Evolutionary conservation across 2,329 filamentous ascomycete genomes (phyloP).

Genomic region (Fonsecaea nubica): DNA sequence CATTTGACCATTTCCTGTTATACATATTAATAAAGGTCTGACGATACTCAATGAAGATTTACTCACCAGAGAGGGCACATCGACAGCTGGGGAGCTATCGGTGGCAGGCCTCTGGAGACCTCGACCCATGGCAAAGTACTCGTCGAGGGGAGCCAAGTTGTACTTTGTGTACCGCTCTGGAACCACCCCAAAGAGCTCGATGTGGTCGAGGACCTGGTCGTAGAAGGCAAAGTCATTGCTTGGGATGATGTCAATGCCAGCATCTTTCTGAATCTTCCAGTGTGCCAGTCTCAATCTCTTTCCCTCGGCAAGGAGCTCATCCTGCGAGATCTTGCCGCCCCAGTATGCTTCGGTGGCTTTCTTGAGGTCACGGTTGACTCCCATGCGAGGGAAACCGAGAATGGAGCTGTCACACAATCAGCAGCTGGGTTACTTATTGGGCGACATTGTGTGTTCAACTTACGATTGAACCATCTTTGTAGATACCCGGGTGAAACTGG

Average conservation of each 20-base stretch:
- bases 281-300: slow-evolving; percentile 96
- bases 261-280: slow-evolving; percentile 99
- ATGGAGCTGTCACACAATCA: slow-evolving; percentile 63
- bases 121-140: slow-evolving; percentile 99
- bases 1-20: slow-evolving; percentile 97
- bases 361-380: slow-evolving; percentile 98
- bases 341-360: slow-evolving; percentile 99
- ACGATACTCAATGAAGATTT: slow-evolving; percentile 20
- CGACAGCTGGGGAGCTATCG: slow-evolving; percentile 62
- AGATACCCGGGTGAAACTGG: slow-evolving; percentile 37
- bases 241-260: slow-evolving; percentile 95
- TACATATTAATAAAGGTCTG: slow-evolving; percentile 17
- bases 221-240: slow-evolving; percentile 99
- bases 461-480: slow-evolving; percentile 67
- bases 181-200: slow-evolving; percentile 93
- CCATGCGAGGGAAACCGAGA: slow-evolving; percentile 99
- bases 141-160: slow-evolving; percentile 84
- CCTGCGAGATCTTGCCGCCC: slow-evolving; percentile 90
- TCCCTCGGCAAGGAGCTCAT: slow-evolving; percentile 89
- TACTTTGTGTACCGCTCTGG: slow-evolving; percentile 93
- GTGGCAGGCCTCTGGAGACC: slow-evolving; percentile 86
- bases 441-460: slow-evolving; percentile 42
- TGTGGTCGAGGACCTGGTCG: slow-evolving; percentile 96
- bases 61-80: slow-evolving; percentile 80
- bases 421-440: slow-evolving; percentile 12